Conservation (phyloP, 1,284 basidiomycete genomes). For the Xanthoconium separans region DNA sequence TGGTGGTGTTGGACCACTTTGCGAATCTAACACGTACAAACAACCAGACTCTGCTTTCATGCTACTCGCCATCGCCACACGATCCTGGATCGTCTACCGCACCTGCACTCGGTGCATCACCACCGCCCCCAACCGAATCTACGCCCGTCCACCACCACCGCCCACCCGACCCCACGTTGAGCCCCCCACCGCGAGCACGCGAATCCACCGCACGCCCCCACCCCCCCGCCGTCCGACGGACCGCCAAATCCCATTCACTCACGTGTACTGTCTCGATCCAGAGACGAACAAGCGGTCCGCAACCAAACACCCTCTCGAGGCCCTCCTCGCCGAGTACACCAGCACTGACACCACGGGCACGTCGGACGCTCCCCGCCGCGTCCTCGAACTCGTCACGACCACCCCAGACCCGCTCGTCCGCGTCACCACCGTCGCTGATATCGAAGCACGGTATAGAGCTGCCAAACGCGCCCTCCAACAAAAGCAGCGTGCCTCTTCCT, state of each 20-base stretch:
- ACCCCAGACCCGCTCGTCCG: conserved; percentile 53
- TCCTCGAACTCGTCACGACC: conserved; percentile 51
- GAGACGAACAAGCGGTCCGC: conserved; percentile 42
- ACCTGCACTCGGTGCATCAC: conserved; percentile 3
- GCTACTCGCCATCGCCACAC: background rate
- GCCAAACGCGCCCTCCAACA: conserved; percentile 36
- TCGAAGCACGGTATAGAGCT: conserved; percentile 36
- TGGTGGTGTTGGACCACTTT: no score
- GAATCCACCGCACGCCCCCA: no score
- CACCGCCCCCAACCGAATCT: background rate
- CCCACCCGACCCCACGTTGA: conserved; percentile 14
- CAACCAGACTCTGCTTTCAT: conserved; percentile 13
- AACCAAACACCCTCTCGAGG: conserved; percentile 38
- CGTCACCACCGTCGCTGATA: conserved; percentile 42
- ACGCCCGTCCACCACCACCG: conserved; percentile 1
- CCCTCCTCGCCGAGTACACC: conserved; percentile 34
- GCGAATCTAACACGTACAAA: conserved; percentile 24
- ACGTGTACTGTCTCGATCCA: conserved; percentile 52
- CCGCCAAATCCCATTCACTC: conserved; percentile 36
- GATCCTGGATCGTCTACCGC: background rate
- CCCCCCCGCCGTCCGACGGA: conserved; percentile 24
- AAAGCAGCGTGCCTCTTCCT: conserved; percentile 22
- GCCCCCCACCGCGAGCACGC: background rate
- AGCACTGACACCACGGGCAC: no score
- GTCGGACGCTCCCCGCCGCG: conserved; percentile 33